Conservation (phyloP, 2,329 filamentous ascomycete species). For the Colletotrichum chrysophilum region DNA sequence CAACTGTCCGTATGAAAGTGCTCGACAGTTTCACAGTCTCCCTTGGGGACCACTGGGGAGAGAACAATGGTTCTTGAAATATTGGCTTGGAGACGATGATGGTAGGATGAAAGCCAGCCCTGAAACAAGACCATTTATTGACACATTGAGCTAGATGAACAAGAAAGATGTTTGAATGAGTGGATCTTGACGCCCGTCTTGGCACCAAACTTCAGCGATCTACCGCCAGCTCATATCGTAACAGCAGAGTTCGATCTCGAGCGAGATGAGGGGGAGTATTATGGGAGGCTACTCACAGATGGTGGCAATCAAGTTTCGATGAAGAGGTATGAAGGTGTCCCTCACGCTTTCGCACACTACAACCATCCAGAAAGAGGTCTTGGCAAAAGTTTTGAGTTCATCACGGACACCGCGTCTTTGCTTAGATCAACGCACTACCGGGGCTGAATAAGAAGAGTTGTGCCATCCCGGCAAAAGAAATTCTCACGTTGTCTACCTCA, state of each 20-base stretch:
- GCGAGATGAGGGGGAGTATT: slow-evolving; percentile 37
- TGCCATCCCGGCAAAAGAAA: too few relatives aligned
- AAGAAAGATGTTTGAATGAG: not conserved
- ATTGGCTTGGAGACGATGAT: slow-evolving; percentile 32
- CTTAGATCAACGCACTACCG: not conserved
- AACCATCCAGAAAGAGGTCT: slow-evolving; percentile 31
- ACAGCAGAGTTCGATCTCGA: slow-evolving; percentile 39
- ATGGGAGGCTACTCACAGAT: slow-evolving; percentile 25
- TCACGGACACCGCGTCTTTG: slow-evolving; percentile 25
- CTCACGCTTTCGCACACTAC: slow-evolving; percentile 34
- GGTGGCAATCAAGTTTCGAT: slow-evolving; percentile 29
- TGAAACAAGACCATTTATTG: not conserved
- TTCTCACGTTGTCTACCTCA: too few relatives aligned
- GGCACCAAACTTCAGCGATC: slow-evolving; percentile 28
- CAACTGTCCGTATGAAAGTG: slow-evolving; percentile 31
- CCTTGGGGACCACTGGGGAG: slow-evolving; percentile 34
- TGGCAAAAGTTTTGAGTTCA: slow-evolving; percentile 29
- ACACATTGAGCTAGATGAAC: not conserved
- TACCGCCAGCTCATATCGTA: slow-evolving; percentile 35
- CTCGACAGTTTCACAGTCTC: slow-evolving; percentile 24
- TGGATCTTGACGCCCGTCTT: slow-evolving; percentile 23
- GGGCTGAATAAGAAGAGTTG: too few relatives aligned
- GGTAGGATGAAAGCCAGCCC: slow-evolving; percentile 16
- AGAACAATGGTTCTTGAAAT: slow-evolving; percentile 35
- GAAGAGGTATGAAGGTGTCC: slow-evolving; percentile 31